Evolutionary conservation across 768 basidiomycete genomes (phyloP), one percentile per base, ranked within the genome.

Genomic region (Dacryopinax primogenitus): DNA sequence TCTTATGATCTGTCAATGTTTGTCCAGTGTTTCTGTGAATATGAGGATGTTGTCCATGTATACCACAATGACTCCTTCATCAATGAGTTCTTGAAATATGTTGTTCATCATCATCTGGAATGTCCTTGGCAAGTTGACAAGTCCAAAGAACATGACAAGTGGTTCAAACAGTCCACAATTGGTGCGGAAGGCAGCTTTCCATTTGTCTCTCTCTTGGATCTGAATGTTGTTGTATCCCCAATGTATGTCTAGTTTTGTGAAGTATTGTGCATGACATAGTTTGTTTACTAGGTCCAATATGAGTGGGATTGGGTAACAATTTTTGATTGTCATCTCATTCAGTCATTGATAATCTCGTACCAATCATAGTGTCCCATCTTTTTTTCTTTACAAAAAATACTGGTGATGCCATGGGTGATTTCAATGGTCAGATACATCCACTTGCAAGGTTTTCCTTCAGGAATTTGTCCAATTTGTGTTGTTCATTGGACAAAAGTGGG

Each of bases 401-500:
- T 33, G 67, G 65, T 1, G 66, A 61, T 1, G 71, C 68, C 62
- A 69, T 65, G 7, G 63, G 67, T 1, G 69, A 69, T 33, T 70
- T 68, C 1, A 69, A 72, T 12, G 69, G 70, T 0, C 61, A 18
- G 3, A 74, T 74, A 1, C 44, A 12, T 0, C 69, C 67, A 18
- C 66, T 69, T 6, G 0, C n/a, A 1, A 71, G 65, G 9, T 72
- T 69, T 32, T 75, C 72, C 6, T 74, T 67, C 3, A 73, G 37
- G 65, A 74, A 73, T 0, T 16, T 32, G 21, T 72, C 62, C 0
- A 73, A 33, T 15, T 69, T 69, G 11, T 58, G 9, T 36, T 73
- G 68, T 61, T 75, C 71, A 1, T 41, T 41, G 0, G 65, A 68
- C 0, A 69, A 67, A 71, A 73, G 7, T 70, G 36, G 62, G n/a